phyloP scores from a whole-genome alignment of 805 yeast species.

The Starmerella etchellsii region DNA sequence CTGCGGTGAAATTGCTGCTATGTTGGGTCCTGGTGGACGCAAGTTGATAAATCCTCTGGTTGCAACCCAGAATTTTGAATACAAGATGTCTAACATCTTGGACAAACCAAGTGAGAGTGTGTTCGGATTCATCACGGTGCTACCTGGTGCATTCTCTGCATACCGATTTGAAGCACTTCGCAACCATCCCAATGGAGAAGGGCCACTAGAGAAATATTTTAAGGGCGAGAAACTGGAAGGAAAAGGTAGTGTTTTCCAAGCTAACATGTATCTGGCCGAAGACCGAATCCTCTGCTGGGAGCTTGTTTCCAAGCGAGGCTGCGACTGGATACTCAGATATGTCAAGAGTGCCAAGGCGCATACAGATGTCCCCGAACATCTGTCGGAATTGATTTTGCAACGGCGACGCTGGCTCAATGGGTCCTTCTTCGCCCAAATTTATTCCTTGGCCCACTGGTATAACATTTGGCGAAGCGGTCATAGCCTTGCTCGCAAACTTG shows the following conservation, averaged over 20 bases:
- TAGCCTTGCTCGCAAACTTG: slow-evolving; percentile 45
- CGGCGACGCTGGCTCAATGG: slow-evolving; percentile 97
- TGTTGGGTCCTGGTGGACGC: slow-evolving; percentile 49
- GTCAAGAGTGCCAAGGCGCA: slow-evolving; percentile 83
- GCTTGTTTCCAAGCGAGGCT: slow-evolving; percentile 67
- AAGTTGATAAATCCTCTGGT: slow-evolving; percentile 70
- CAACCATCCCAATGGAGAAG: slow-evolving; percentile 55
- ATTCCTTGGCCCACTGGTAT: slow-evolving; percentile 66
- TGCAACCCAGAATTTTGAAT: slow-evolving; percentile 94
- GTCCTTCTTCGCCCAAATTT: slow-evolving; percentile 86
- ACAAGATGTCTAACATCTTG: slow-evolving; percentile 84
- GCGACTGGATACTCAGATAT: slow-evolving; percentile 68
- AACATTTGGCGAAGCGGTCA: slow-evolving; percentile 73
- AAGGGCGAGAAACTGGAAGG: slow-evolving; percentile 79
- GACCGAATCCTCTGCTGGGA: slow-evolving; percentile 93
- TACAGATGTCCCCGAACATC: slow-evolving; percentile 86
- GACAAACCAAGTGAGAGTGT: slow-evolving; percentile 94
- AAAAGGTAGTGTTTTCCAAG: slow-evolving; percentile 69
- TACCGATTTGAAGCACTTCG: slow-evolving; percentile 71
- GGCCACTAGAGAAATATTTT: slow-evolving; percentile 80
- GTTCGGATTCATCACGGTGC: slow-evolving; percentile 85
- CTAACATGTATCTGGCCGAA: slow-evolving; percentile 95
- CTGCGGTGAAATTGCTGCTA: slow-evolving; percentile 90
- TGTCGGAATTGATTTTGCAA: slow-evolving; percentile 79
- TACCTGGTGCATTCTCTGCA: slow-evolving; percentile 96